These are phyloP conservation scores for Staphylotrichum longicolle DNA, from an alignment of 495 filamentous ascomycete genomes.

Conservation along the genomic window DNA sequence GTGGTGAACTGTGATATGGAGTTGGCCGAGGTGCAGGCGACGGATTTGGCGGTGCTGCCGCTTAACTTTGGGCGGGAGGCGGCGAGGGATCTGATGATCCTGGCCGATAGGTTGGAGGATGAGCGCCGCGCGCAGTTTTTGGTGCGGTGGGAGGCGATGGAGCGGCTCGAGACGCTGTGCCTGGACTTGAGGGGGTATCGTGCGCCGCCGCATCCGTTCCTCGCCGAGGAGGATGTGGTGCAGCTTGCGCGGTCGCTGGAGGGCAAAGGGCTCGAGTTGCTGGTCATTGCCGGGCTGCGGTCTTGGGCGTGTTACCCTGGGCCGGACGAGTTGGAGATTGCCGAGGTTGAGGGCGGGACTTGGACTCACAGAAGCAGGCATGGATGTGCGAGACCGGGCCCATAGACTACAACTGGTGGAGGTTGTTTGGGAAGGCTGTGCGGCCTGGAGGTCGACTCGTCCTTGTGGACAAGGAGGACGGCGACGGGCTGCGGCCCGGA, in stretches of 20 bases:
- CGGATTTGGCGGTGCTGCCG: constrained; percentile 2
- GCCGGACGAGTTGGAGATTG: background rate
- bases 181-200: constrained; percentile 22
- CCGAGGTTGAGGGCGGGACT: constrained; percentile 7
- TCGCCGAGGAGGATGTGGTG: constrained; percentile 1
- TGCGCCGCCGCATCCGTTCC: no score
- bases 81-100: background rate
- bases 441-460: constrained; percentile 27
- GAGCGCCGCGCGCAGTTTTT: constrained; percentile 15
- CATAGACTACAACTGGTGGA: constrained; percentile 14
- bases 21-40: background rate
- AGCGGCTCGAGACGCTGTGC: constrained; percentile 22
- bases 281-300: constrained; percentile 27
- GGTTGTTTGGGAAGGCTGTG: constrained; percentile 19
- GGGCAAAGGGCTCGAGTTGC: constrained; percentile 11
- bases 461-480: constrained; percentile 17
- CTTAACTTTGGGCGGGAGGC: background rate
- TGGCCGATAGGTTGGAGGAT: background rate
- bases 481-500: background rate
- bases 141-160: constrained; percentile 18
- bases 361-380: background rate
- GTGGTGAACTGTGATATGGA: constrained; percentile 7
- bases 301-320: constrained; percentile 2
- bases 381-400: background rate
- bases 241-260: constrained; percentile 2